A percentile compares a stretch with the other conserved stretches of the same genome.
Conservation (phyloP, 768 basidiomycete species). For the Coprinopsis strossmayeri region DNA sequence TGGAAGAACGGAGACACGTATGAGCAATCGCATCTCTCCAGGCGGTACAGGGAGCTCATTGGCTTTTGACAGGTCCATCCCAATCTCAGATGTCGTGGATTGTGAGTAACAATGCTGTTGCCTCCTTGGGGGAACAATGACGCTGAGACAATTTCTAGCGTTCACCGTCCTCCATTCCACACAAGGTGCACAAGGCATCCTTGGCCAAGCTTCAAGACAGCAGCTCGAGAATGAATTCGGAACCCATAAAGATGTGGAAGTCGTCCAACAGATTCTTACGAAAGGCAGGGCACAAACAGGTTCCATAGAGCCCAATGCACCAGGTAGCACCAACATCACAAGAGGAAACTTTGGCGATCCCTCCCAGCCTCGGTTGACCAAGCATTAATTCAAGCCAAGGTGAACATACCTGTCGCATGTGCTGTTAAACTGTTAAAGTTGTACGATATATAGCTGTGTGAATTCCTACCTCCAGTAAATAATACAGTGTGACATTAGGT, state of each 20-base stretch:
- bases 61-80: slow-evolving; percentile 51
- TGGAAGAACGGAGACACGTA: slow-evolving; percentile 82
- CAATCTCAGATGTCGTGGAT: slow-evolving; percentile 74
- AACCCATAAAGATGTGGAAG: slow-evolving; percentile 58
- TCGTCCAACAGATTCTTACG: slow-evolving; percentile 50
- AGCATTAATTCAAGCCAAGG: too few species aligned
- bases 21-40: too few species aligned
- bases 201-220: slow-evolving; percentile 73
- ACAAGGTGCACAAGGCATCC: slow-evolving; percentile 74
- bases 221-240: slow-evolving; percentile 73
- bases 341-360: slow-evolving; percentile 21
- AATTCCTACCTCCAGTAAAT: too few species aligned
- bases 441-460: too few species aligned
- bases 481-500: too few species aligned
- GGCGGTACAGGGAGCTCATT: too few species aligned
- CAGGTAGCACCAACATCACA: slow-evolving; percentile 16
- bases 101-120: slow-evolving; percentile 38
- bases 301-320: slow-evolving; percentile 13
- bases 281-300: slow-evolving; percentile 54
- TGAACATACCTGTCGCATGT: too few species aligned
- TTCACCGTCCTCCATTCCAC: slow-evolving; percentile 64
- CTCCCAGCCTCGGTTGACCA: too few species aligned
- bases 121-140: neutral
- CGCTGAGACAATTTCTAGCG: slow-evolving; percentile 31
- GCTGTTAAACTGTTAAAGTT: too few species aligned